phyloP scores from a whole-genome alignment of 345 rosid genomes.

The Nasturtium officinale region DNA sequence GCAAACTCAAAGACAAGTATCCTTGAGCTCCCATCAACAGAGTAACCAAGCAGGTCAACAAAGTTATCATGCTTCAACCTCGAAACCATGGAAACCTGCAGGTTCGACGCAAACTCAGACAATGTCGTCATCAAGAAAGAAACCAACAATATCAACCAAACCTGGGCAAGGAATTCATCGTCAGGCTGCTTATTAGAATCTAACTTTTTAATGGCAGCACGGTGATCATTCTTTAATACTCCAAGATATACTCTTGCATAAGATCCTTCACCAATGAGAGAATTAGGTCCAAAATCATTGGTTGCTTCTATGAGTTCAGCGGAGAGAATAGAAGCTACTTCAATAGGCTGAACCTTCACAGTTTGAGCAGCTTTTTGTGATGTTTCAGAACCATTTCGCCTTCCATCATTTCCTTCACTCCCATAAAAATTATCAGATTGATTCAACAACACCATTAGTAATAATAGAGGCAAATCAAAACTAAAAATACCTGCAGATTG shows the following conservation, averaged over 20 bases:
- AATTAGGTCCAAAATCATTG: constrained; percentile 49
- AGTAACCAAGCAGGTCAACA: constrained; percentile 71
- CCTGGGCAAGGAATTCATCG: constrained; percentile 49
- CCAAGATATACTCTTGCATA: constrained; percentile 66
- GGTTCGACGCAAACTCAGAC: neutral
- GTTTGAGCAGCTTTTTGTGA: constrained; percentile 51
- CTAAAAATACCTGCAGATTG: constrained; percentile 59
- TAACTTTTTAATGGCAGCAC: constrained; percentile 62
- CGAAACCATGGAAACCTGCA: constrained; percentile 76
- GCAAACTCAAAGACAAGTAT: constrained; percentile 75
- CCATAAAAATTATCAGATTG: neutral
- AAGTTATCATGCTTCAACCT: constrained; percentile 65
- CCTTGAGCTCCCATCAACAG: constrained; percentile 63
- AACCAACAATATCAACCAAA: neutral
- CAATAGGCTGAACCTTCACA: constrained; percentile 62
- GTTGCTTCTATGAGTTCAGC: constrained; percentile 62
- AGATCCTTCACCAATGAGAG: constrained; percentile 72
- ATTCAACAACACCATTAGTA: constrained; percentile 1
- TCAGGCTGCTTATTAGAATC: constrained; percentile 65
- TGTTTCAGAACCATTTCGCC: constrained; percentile 51
- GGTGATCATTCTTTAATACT: constrained; percentile 51
- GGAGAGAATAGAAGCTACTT: constrained; percentile 58
- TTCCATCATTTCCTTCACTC: constrained; percentile 51
- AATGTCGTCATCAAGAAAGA: neutral
- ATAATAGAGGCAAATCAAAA: no score